Evolutionary conservation across 2,329 filamentous ascomycete species (phyloP).

Genomic region (Colletotrichum chlorophyti): DNA sequence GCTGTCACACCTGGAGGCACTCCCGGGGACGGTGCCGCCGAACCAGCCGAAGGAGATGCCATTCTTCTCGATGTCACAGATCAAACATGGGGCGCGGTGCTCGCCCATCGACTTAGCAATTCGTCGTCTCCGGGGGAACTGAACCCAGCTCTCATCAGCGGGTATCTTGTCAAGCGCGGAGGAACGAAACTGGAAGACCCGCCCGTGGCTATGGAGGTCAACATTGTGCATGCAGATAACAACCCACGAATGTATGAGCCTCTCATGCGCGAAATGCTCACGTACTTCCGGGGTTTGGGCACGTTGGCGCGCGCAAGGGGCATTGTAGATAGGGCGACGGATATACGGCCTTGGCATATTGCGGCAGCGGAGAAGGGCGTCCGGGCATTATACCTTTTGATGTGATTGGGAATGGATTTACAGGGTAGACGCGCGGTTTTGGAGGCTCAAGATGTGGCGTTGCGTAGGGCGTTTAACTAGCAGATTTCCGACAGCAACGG

Average conservation of each 20-base stretch:
- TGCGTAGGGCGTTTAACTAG: neutral
- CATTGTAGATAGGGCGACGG: conserved; percentile 62
- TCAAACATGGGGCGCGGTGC: conserved; percentile 77
- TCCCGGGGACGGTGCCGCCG: conserved; percentile 48
- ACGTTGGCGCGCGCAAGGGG: conserved; percentile 73
- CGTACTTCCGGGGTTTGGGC: conserved; percentile 71
- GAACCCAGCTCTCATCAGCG: conserved; percentile 65
- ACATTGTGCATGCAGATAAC: conserved; percentile 65
- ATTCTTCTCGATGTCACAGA: conserved; percentile 76
- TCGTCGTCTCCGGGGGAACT: conserved; percentile 61
- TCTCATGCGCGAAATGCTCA: conserved; percentile 73
- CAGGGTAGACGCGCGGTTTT: conserved; percentile 4
- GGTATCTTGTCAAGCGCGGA: conserved; percentile 70
- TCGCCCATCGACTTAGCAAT: conserved; percentile 70
- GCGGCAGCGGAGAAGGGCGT: conserved; percentile 74
- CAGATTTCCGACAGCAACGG: neutral
- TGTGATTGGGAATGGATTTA: conserved; percentile 50
- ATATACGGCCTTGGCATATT: conserved; percentile 80
- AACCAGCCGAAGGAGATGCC: conserved; percentile 65
- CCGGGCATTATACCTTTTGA: conserved; percentile 67
- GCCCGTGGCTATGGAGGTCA: conserved; percentile 68
- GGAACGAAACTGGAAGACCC: conserved; percentile 63
- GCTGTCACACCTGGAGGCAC: conserved; percentile 54
- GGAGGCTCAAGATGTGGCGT: neutral
- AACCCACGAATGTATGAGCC: conserved; percentile 64